phyloP scores from a whole-genome alignment of 495 filamentous ascomycete species.

The Penicillium salamii region DNA sequence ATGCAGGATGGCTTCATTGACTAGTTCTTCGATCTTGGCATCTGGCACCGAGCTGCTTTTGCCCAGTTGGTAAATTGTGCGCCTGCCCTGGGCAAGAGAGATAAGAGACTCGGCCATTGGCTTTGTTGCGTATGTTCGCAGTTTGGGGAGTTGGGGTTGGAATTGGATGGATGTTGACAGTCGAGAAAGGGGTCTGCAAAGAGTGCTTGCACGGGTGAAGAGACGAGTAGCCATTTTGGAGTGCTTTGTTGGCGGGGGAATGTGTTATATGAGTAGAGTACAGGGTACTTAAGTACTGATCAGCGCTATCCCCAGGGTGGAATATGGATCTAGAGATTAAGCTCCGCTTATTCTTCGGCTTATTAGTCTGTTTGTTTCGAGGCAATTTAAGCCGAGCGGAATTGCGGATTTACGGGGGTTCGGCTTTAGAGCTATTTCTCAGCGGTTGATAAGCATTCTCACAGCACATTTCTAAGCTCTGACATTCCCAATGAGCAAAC shows the following conservation, averaged over 20 bases:
- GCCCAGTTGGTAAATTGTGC: slow-evolving; percentile 48
- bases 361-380: too few relatives aligned
- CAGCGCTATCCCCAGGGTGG: background rate
- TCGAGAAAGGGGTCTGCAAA: background rate
- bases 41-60: slow-evolving; percentile 46
- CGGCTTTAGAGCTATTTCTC: background rate
- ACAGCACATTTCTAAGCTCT: too few relatives aligned
- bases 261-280: background rate
- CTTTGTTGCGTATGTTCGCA: slow-evolving; percentile 13
- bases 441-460: too few relatives aligned
- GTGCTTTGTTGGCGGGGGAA: background rate
- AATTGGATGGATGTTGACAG: background rate
- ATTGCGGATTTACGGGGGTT: background rate
- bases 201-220: background rate
- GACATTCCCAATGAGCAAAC: too few relatives aligned
- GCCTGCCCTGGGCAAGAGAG: slow-evolving; percentile 40
- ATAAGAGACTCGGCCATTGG: slow-evolving; percentile 32
- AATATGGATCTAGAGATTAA: background rate
- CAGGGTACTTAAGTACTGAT: too few relatives aligned
- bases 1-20: slow-evolving; percentile 45
- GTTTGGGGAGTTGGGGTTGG: background rate
- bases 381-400: slow-evolving; percentile 5
- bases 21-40: slow-evolving; percentile 47
- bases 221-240: background rate
- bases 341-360: background rate